These are phyloP conservation scores for Cystofilobasidium ferigula DNA, from an alignment of 768 basidiomycete species.

Conservation along the genomic window DNA sequence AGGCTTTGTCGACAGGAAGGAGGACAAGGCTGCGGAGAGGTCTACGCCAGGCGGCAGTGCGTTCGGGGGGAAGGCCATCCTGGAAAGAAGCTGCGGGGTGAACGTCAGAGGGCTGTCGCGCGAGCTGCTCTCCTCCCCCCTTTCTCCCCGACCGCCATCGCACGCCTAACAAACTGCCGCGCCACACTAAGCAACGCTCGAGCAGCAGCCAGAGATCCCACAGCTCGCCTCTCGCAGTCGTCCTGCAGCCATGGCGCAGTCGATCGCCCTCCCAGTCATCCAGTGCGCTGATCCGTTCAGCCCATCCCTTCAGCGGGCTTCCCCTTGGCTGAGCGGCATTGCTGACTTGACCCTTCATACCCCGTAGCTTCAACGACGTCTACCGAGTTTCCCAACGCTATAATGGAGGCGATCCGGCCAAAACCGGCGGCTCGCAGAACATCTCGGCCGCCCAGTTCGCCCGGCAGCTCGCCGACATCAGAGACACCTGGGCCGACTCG, in stretches of 20 bases:
- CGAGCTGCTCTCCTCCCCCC: too few relatives aligned
- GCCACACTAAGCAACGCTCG: too few relatives aligned
- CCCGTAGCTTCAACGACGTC: conserved; percentile 25
- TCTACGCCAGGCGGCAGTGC: background rate
- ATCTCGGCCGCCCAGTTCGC: conserved; percentile 80
- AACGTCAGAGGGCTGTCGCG: too few relatives aligned
- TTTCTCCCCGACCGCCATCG: too few relatives aligned
- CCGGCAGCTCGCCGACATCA: conserved; percentile 54
- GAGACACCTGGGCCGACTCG: conserved; percentile 47
- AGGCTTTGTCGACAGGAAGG: conserved; percentile 10
- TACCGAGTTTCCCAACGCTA: conserved; percentile 21
- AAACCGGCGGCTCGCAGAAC: conserved; percentile 42
- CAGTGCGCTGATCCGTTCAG: background rate
- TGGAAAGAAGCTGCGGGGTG: background rate
- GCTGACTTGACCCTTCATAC: background rate
- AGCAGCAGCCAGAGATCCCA: too few relatives aligned
- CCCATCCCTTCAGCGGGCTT: background rate
- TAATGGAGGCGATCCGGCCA: background rate
- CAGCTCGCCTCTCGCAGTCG: too few relatives aligned
- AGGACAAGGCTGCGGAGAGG: conserved; percentile 9
- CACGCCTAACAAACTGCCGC: too few relatives aligned
- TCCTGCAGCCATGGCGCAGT: background rate
- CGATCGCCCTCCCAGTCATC: background rate
- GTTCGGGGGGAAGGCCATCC: background rate
- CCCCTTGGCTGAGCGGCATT: background rate